Evolutionary conservation across 2,329 filamentous ascomycete species (phyloP), one percentile per base, ranked within the genome.

Genomic region (Verruconis gallopava): DNA sequence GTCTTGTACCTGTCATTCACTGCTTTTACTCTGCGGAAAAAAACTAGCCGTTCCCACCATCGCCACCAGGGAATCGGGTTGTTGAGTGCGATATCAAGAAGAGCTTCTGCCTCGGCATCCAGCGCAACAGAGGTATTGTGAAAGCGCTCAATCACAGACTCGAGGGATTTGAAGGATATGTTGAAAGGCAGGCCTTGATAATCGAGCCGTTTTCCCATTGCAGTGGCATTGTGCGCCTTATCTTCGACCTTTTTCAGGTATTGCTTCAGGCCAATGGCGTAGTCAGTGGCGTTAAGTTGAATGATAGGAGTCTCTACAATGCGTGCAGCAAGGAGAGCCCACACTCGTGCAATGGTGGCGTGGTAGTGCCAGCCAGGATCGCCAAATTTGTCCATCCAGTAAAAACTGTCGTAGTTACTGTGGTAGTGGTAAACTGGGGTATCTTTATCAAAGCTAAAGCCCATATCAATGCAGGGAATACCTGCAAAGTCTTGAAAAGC

Each of bases 1-100:
- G 69, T 67, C 69, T 94, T 93, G 67, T 93, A 93, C 57, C 82
- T 81, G 21, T 67, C 69, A 59, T 96, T 96, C 35, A 80, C 72
- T 9, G 61, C 67, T 20, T 75, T 71, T 40, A 93, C 74, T 14
- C 73, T 65, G 43, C 72, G 68, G 46, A 72, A 73, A 1, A 88
- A 66, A 48, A 68, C 71, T 18, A 84, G 61, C 56, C 76, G 79
- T 56, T 75, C 72, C 60, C 79, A 73, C 62, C 77, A 79, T 50
- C 79, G 75, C 77, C 84, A 91, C 84, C 84, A 91, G 0, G 83
- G 81, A 5, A 86, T 66, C 33, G 69, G 56, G 28, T 69, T 60
- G 18, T 63, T 47, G 21, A 53, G 59, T 38, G 76, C 61, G 40
- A 75, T 61, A n/a, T 57, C 55, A 3, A 60, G 51, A 14, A 76